Evolutionary conservation across 148 eudicot genomes (phyloP).

Genomic region (Euryodendron excelsum): DNA sequence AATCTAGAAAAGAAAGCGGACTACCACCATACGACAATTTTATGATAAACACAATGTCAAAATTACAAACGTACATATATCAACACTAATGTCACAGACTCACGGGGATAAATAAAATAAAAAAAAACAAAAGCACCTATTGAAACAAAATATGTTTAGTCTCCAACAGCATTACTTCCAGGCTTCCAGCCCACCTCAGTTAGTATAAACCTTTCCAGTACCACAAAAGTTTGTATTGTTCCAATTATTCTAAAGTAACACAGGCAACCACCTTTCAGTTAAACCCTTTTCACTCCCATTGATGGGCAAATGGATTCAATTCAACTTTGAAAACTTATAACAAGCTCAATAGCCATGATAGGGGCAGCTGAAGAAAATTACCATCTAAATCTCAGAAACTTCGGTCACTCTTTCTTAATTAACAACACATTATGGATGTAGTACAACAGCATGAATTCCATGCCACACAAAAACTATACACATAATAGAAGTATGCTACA

Average conservation of each 20-base stretch:
- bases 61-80: no score
- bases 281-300: background rate
- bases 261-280: background rate
- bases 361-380: background rate
- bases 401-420: background rate
- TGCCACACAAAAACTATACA: background rate
- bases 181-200: background rate
- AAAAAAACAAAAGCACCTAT: no score
- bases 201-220: no score
- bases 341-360: background rate
- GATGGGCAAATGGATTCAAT: background rate
- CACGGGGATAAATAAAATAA: no score
- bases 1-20: no score
- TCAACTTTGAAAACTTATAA: background rate
- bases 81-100: no score
- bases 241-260: background rate
- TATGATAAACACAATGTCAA: no score
- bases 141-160: no score
- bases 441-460: background rate
- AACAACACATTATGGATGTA: background rate
- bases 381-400: background rate
- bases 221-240: no score
- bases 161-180: no score
- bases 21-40: no score
- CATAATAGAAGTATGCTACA: background rate